These are phyloP conservation scores for Musa troglodytarum DNA, from an alignment of 176 grass and related monocot species.

Conservation along the genomic window DNA sequence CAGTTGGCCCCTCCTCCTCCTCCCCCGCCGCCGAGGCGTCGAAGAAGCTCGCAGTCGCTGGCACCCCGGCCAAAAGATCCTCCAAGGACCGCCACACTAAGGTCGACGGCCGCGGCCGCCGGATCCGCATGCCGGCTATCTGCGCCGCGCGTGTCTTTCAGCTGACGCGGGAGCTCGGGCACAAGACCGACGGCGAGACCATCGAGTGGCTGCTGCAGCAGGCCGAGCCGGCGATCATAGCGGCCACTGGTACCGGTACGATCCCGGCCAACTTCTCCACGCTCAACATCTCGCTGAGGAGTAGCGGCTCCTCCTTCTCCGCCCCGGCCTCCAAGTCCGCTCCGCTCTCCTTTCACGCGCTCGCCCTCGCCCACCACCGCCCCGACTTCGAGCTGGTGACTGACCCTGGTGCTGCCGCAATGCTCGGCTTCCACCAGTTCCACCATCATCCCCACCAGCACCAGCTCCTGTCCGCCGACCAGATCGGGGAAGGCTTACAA, in stretches of 20 bases:
- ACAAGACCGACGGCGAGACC: slow-evolving; percentile 97
- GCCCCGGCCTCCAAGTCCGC: slow-evolving; percentile 25
- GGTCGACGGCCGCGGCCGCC: slow-evolving; percentile 80
- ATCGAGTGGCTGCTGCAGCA: slow-evolving; percentile 97
- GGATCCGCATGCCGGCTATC: slow-evolving; percentile 97
- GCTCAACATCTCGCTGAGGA: slow-evolving; percentile 69
- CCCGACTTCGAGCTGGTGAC: slow-evolving; percentile 19
- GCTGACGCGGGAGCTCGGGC: slow-evolving; percentile 91
- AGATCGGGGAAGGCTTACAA: slow-evolving; percentile 14
- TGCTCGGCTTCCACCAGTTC: slow-evolving; percentile 75
- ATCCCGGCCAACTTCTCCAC: slow-evolving; percentile 88
- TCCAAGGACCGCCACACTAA: slow-evolving; percentile 94
- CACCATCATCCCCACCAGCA: slow-evolving; percentile 51
- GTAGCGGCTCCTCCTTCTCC: slow-evolving; percentile 31
- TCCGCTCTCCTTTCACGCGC: slow-evolving; percentile 30
- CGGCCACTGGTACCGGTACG: slow-evolving; percentile 81
- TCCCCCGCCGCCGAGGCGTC: background rate
- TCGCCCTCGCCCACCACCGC: slow-evolving; percentile 29
- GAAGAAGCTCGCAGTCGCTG: slow-evolving; percentile 32
- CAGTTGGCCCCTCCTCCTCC: background rate
- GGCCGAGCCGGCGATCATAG: slow-evolving; percentile 92
- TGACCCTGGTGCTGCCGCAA: slow-evolving; percentile 23
- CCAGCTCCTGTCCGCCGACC: slow-evolving; percentile 26
- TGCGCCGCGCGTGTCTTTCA: slow-evolving; percentile 95
- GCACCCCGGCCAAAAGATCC: slow-evolving; percentile 34